Evolutionary conservation across 179 eudicot genomes (phyloP), one percentile per base, ranked within the genome.

Genomic region (Camellia oleifera): DNA sequence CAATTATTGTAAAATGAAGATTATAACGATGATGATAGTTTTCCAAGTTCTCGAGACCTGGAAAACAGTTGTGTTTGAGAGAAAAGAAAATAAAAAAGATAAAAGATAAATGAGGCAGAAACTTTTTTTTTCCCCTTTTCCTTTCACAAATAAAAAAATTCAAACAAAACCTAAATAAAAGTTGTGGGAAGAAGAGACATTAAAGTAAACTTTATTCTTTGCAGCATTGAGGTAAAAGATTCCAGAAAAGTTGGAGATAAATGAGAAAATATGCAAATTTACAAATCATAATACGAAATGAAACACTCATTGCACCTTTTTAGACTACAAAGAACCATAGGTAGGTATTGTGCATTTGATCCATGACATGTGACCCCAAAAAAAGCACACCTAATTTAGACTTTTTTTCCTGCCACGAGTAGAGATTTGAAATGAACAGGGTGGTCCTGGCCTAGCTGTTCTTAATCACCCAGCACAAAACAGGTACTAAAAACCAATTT

Each of bases 221-320:
- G 75, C 26, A 12, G 50, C 75, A 50, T 15, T 11, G 76, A 26
- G 45, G n/a, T 52, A 20, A 57, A 13, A 17, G 76, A 23, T 72
- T 72, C 76, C 76, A 72, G 76, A 42, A 18, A 66, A 52, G 61
- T 72, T 70, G 76, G 63, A 26, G 76, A 72, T 20, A 15, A 44
- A 2, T 12, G 74, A 57, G 42, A 72, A 53, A 18, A 71, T 53
- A 50, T 12, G 58, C 12, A 26, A 53, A 0, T 70, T 70, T 48
- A 71, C 40, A 71, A 18, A 50, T 20, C 75, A 71, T 32, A 23
- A 0, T 64, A 64, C 3, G 7, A 7, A 40, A 40, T 68, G 52
- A 50, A 42, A 68, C 72, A 12, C 18, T 42, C 52, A 1, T 50
- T 5, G 60, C 20, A 56, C 10, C 18, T 32, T 2, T 58, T n/a